These are phyloP conservation scores for Chlamydomonas incerta DNA, from an alignment of 139 green algal genomes.

Conservation along the genomic window DNA sequence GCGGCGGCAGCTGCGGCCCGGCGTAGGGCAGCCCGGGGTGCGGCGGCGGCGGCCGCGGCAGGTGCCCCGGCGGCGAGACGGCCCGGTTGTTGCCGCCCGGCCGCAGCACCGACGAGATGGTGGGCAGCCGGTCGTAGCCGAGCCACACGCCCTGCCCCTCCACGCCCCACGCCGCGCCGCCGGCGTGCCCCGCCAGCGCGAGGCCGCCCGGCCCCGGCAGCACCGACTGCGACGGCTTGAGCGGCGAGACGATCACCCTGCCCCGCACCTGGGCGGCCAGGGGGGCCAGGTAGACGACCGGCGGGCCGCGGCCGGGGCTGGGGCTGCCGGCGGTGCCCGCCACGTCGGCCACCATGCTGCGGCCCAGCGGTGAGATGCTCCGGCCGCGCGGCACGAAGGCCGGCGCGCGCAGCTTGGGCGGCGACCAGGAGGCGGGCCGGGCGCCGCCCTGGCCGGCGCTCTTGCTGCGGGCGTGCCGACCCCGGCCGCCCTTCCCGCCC, in stretches of 20 bases:
- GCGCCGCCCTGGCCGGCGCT: not conserved
- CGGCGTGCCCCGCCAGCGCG: too few species aligned
- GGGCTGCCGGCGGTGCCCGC: too few species aligned
- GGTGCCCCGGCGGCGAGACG: not conserved
- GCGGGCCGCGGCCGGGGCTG: not conserved
- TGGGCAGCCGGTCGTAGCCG: constrained; percentile 16
- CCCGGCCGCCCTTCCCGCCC: too few species aligned
- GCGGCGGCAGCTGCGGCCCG: not conserved
- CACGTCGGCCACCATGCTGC: not conserved
- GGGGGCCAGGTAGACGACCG: not conserved
- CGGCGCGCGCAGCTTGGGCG: not conserved
- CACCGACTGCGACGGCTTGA: too few species aligned
- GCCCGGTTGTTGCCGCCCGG: not conserved
- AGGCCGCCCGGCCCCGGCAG: too few species aligned
- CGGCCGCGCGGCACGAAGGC: not conserved
- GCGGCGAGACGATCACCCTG: not conserved
- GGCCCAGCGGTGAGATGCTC: constrained; percentile 27
- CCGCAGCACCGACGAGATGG: constrained; percentile 1
- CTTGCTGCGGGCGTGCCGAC: too few species aligned
- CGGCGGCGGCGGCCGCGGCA: not conserved
- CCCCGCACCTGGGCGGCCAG: not conserved
- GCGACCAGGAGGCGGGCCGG: not conserved
- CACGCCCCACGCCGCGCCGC: not conserved
- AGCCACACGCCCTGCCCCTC: not conserved
- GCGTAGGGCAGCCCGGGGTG: not conserved